Conservation (phyloP, 371 early-diverging fungal genomes). For the Lichtheimia ramosa region DNA sequence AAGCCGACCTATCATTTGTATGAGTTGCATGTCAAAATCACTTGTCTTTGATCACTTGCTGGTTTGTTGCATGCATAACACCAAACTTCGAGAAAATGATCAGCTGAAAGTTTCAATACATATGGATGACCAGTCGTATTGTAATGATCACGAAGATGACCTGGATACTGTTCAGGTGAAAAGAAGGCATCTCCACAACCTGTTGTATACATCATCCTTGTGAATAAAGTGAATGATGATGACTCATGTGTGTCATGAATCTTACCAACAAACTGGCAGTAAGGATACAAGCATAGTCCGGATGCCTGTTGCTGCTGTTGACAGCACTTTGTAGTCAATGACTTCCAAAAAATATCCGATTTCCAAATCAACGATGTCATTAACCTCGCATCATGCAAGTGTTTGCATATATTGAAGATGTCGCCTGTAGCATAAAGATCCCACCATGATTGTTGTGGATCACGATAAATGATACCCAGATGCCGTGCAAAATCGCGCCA, state of each 20-base stretch:
- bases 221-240: neutral
- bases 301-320: neutral
- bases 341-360: constrained; percentile 3
- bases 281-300: neutral
- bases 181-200: constrained; percentile 15
- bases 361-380: neutral
- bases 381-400: constrained; percentile 1
- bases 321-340: neutral
- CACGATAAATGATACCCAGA: constrained; percentile 4
- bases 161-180: constrained; percentile 7
- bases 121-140: constrained; percentile 5
- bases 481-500: constrained; percentile 10
- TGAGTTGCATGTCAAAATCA: neutral
- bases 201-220: neutral
- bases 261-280: constrained; percentile 5
- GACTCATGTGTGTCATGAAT: too few species aligned
- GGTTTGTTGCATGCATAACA: constrained; percentile 16
- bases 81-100: constrained; percentile 14
- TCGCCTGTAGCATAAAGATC: constrained; percentile 9
- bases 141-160: constrained; percentile 14
- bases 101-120: constrained; percentile 5
- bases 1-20: constrained; percentile 4
- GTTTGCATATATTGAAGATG: constrained; percentile 2
- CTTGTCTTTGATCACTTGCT: neutral
- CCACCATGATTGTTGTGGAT: constrained; percentile 7